Percentiles rank a stretch among this genome's conserved stretches.
These are phyloP conservation scores for Moricandia moricandioides DNA, from an alignment of 345 rosid species.

Conservation along the genomic window DNA sequence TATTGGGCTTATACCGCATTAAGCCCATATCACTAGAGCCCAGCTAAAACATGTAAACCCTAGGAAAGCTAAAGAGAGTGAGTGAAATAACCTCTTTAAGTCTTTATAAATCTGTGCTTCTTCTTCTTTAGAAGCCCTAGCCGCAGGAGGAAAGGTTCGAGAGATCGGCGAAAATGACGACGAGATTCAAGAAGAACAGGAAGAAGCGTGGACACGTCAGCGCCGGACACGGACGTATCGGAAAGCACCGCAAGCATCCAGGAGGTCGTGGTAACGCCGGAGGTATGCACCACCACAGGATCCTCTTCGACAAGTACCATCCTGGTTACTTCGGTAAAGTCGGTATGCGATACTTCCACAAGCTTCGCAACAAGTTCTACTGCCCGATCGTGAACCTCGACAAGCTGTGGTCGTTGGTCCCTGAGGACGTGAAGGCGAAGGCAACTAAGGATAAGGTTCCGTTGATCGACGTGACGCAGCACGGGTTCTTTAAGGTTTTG, in stretches of 20 bases:
- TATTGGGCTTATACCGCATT: not conserved
- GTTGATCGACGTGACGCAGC: constrained; percentile 67
- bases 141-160: constrained; percentile 9
- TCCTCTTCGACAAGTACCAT: constrained; percentile 90
- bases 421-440: constrained; percentile 59
- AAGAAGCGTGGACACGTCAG: constrained; percentile 93
- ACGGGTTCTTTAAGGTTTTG: constrained; percentile 76
- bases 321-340: constrained; percentile 87
- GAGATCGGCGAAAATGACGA: constrained; percentile 22
- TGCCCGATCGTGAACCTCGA: constrained; percentile 84
- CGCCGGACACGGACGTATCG: constrained; percentile 83
- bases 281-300: constrained; percentile 90
- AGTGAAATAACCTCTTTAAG: not conserved
- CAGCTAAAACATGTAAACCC: constrained; percentile 18
- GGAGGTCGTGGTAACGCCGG: constrained; percentile 94
- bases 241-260: constrained; percentile 82
- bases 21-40: not conserved
- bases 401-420: constrained; percentile 76
- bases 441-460: constrained; percentile 63
- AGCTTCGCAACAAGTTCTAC: constrained; percentile 71
- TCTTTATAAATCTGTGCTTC: not conserved
- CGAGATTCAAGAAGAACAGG: constrained; percentile 74
- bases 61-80: constrained; percentile 17
- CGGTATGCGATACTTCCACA: constrained; percentile 91
- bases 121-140: constrained; percentile 21